Evolutionary conservation across 768 basidiomycete species (phyloP), one percentile per base, ranked within the genome.

Genomic region (Suillus subalutaceus): DNA sequence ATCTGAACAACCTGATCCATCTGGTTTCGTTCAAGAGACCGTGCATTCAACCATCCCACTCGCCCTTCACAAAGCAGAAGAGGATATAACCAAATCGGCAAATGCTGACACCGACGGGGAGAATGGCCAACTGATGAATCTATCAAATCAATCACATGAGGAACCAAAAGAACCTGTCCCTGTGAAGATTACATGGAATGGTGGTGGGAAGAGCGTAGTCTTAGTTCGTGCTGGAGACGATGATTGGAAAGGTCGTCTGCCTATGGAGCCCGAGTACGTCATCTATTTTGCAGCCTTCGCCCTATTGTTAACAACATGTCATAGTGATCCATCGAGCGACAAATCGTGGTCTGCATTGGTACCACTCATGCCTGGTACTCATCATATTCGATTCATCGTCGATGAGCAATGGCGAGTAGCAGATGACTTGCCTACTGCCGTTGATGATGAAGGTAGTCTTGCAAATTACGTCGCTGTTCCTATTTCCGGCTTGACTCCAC

Each of bases 301-400:
- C 23, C 65, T 32, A 18, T 32, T n/a, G 57, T 70, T 77, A 66
- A 79, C 58, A 38, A 63, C 59, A 13, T 32, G 6, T 32, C 18
- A n/a, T 56, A 77, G 76, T 50, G 67, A 76, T 50, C 72, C 79
- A 4, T 73, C 77, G 59, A 75, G 73, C 4, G 79, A 80, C 55
- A 71, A 73, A 66, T 75, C 75, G 6, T 83, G 79, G 74, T 76
- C 73, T 44, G 72, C 79, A 6, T 75, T 74, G 70, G 79, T 89
- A 35, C 72, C 81, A 6, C 86, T 99, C 0, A 86, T 88, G 12
- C 94, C 95, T 0, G 97, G 97, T 18, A 95, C 95, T 0, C 95
- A 98, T 74, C 93, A 96, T 69, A 85, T 98, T 74, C 93, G 96
- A 65, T 99, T 97, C 83, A 87, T 98, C 69, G 93, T 99, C 67